Evolutionary conservation across 768 basidiomycete species (phyloP).

Genomic region (Kwoniella heveanensis): DNA sequence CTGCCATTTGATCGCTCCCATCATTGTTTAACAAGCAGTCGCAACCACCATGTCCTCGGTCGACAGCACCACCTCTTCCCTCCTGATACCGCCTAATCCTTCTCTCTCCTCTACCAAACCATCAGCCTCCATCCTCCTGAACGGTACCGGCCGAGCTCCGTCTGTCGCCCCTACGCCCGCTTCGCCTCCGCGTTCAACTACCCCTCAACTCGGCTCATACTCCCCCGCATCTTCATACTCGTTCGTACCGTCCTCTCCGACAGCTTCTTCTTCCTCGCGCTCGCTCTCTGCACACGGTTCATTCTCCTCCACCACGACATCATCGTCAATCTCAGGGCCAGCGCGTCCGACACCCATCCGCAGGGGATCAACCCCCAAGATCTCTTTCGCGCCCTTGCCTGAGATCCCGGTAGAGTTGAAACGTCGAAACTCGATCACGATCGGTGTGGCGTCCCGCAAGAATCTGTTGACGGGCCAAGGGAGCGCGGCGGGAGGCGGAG

Average conservation of each 20-base stretch:
- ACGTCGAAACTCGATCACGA: conserved; percentile 44
- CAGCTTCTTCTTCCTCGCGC: conserved; percentile 34
- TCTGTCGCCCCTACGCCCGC: conserved; percentile 56
- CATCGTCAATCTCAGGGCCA: not conserved
- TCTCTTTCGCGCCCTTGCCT: conserved; percentile 50
- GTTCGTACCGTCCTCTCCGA: conserved; percentile 33
- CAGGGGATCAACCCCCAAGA: conserved; percentile 22
- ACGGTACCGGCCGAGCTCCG: conserved; percentile 46
- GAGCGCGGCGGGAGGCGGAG: conserved; percentile 4
- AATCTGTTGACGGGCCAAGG: conserved; percentile 38
- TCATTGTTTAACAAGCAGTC: not conserved
- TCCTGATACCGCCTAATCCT: conserved; percentile 42
- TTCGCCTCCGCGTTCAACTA: conserved; percentile 44
- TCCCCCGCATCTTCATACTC: conserved; percentile 50
- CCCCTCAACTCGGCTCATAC: conserved; percentile 7
- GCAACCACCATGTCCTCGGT: conserved; percentile 17
- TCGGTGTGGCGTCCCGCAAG: conserved; percentile 50
- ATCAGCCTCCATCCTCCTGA: conserved; percentile 37
- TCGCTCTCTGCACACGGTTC: not conserved
- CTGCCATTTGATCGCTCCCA: not conserved
- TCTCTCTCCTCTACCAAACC: conserved; percentile 28
- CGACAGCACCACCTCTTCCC: conserved; percentile 13
- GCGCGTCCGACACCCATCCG: not conserved
- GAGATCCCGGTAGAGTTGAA: conserved; percentile 44
- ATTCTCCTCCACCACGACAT: conserved; percentile 42